Percentiles rank a stretch among this genome's conserved stretches.
Evolutionary conservation across 768 basidiomycete genomes (phyloP).

Genomic region (Termitomyces sp.): DNA sequence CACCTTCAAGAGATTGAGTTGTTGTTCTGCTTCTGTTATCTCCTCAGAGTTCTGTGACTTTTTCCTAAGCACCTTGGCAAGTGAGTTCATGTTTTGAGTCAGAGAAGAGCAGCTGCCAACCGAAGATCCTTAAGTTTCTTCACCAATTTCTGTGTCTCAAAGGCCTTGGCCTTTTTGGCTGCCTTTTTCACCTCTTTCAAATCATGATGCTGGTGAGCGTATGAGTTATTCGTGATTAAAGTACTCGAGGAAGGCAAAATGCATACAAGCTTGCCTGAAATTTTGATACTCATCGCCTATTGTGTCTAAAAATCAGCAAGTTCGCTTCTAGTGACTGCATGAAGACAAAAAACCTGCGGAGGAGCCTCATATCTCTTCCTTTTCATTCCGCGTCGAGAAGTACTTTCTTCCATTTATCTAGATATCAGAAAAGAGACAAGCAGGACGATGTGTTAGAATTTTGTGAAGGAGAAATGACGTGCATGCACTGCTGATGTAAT

Average conservation of each 20-base stretch:
- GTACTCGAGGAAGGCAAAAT: not conserved
- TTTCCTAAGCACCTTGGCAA: constrained; percentile 17
- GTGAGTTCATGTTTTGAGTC: not conserved
- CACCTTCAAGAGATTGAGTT: constrained; percentile 69
- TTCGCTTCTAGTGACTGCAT: not conserved
- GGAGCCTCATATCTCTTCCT: constrained; percentile 38
- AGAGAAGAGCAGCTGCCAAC: constrained; percentile 31
- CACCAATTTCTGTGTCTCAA: constrained; percentile 79
- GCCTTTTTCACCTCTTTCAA: constrained; percentile 70
- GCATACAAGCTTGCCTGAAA: constrained; percentile 57
- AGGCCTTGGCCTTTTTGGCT: constrained; percentile 76
- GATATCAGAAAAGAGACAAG: not conserved
- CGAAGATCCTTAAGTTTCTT: constrained; percentile 74
- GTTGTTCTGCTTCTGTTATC: constrained; percentile 49
- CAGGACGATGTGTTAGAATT: not conserved
- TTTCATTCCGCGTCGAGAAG: constrained; percentile 30
- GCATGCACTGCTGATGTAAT: not conserved
- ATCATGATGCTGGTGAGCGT: constrained; percentile 59
- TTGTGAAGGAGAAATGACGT: not conserved
- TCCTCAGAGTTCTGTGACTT: constrained; percentile 35
- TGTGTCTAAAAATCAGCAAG: constrained; percentile 11
- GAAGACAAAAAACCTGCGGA: constrained; percentile 26
- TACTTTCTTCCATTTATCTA: constrained; percentile 7
- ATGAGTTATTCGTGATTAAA: not conserved
- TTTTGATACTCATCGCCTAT: constrained; percentile 39